Conservation (phyloP, 2,329 filamentous ascomycete species). For the Verticillium longisporum region DNA sequence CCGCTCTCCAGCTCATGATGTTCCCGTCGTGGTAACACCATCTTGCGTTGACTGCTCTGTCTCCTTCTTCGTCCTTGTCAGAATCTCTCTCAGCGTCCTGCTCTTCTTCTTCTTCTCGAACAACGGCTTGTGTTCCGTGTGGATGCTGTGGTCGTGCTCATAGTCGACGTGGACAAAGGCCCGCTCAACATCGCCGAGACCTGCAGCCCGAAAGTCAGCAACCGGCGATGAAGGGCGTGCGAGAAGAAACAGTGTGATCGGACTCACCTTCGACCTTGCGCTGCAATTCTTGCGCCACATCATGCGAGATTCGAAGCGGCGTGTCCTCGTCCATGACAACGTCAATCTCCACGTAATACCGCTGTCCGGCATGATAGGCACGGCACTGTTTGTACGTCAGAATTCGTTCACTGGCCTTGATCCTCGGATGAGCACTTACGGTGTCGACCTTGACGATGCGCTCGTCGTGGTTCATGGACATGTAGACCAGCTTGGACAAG, state of each 20-base stretch:
- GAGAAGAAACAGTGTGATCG: background rate
- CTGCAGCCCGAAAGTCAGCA: slow-evolving; percentile 6
- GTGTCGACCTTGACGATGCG: slow-evolving; percentile 53
- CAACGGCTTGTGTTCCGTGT: slow-evolving; percentile 35
- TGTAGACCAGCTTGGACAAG: slow-evolving; percentile 48
- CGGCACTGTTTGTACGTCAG: slow-evolving; percentile 30
- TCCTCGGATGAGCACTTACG: slow-evolving; percentile 16
- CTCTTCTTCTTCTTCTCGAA: slow-evolving; percentile 24
- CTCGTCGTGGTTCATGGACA: slow-evolving; percentile 45
- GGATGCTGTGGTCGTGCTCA: slow-evolving; percentile 30
- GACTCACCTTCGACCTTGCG: slow-evolving; percentile 48
- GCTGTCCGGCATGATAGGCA: slow-evolving; percentile 55
- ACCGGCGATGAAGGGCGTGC: background rate
- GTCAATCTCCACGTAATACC: slow-evolving; percentile 57
- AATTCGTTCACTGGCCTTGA: background rate
- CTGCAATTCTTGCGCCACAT: slow-evolving; percentile 53
- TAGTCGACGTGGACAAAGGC: slow-evolving; percentile 40
- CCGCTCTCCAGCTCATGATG: too few relatives aligned
- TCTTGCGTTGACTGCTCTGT: slow-evolving; percentile 1
- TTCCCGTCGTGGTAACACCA: background rate
- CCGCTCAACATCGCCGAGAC: slow-evolving; percentile 31
- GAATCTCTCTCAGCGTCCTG: slow-evolving; percentile 25
- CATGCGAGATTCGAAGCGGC: slow-evolving; percentile 50
- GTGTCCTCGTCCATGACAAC: slow-evolving; percentile 51
- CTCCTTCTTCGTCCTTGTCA: slow-evolving; percentile 14